phyloP scores from a whole-genome alignment of 2,329 filamentous ascomycete species.

The Hypoxylon sp. region DNA sequence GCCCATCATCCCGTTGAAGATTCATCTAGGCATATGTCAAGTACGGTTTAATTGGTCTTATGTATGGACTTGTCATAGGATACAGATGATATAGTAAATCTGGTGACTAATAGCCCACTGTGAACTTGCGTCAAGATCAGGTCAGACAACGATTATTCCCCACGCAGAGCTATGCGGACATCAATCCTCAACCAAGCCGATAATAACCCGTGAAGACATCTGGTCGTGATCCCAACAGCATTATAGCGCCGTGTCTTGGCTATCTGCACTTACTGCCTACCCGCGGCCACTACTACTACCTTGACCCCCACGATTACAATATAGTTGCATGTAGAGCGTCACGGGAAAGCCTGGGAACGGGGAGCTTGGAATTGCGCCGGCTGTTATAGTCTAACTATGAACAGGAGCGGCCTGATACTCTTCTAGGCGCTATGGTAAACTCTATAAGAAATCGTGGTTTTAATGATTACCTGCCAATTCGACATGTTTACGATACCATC shows the following conservation, averaged over 20 bases:
- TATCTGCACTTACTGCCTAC: constrained; percentile 12
- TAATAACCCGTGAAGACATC: neutral
- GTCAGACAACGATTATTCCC: constrained; percentile 3
- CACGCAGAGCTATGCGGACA: constrained; percentile 12
- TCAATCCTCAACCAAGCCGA: constrained; percentile 14
- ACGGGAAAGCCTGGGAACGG: constrained; percentile 18
- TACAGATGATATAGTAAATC: constrained; percentile 4
- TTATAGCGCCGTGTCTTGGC: constrained; percentile 15
- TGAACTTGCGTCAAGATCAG: neutral
- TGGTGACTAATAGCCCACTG: constrained; percentile 5
- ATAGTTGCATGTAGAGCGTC: constrained; percentile 15
- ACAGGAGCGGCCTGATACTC: too few species aligned
- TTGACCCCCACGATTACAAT: constrained; percentile 28
- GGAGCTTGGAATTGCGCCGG: constrained; percentile 10
- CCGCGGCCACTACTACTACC: constrained; percentile 18
- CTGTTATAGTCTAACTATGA: too few species aligned
- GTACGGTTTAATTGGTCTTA: constrained; percentile 3
- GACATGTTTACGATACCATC: neutral
- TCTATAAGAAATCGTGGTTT: constrained; percentile 5
- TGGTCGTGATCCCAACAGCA: constrained; percentile 8
- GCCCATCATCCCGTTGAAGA: neutral
- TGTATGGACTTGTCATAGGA: neutral
- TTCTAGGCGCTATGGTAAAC: too few species aligned
- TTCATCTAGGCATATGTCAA: neutral
- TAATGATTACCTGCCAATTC: constrained; percentile 4